phyloP scores from a whole-genome alignment of 108 stramenopile species.

The Tribonema minus region DNA sequence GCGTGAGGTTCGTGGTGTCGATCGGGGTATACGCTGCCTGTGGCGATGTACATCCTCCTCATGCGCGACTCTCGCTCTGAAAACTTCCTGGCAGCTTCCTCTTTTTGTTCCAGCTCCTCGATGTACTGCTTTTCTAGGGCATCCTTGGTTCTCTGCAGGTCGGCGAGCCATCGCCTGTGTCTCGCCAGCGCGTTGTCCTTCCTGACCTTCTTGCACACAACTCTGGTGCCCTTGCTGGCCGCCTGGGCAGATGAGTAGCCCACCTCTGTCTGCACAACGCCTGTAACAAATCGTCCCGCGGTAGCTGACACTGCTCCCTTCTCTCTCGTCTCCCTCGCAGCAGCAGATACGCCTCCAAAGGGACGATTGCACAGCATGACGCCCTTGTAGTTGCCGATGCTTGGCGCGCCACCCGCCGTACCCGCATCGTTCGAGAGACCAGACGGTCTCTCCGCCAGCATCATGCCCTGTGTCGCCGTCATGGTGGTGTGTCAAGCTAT shows the following conservation, averaged over 20 bases:
- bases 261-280: slow-evolving; percentile 36
- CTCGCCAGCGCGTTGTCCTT: slow-evolving; percentile 24
- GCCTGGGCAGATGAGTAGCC: slow-evolving; percentile 26
- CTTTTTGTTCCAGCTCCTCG: slow-evolving; percentile 39
- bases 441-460: slow-evolving; percentile 35
- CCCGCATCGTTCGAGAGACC: neutral
- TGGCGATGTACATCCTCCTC: neutral
- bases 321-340: slow-evolving; percentile 1
- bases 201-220: neutral
- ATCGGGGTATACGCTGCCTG: no score
- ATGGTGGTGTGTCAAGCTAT: no score
- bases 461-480: slow-evolving; percentile 33
- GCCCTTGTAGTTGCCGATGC: slow-evolving; percentile 66
- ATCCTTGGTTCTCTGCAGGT: slow-evolving; percentile 54
- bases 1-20: no score
- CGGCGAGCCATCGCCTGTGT: slow-evolving; percentile 49
- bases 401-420: neutral
- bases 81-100: slow-evolving; percentile 47
- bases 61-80: slow-evolving; percentile 55
- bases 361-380: slow-evolving; percentile 67
- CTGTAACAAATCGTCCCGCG: slow-evolving; percentile 41
- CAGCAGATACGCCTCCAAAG: slow-evolving; percentile 51
- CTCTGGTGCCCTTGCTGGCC: neutral
- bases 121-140: slow-evolving; percentile 46
- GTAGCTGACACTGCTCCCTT: neutral